Conservation (phyloP, 1,284 basidiomycete species). For the Somion occarium region DNA sequence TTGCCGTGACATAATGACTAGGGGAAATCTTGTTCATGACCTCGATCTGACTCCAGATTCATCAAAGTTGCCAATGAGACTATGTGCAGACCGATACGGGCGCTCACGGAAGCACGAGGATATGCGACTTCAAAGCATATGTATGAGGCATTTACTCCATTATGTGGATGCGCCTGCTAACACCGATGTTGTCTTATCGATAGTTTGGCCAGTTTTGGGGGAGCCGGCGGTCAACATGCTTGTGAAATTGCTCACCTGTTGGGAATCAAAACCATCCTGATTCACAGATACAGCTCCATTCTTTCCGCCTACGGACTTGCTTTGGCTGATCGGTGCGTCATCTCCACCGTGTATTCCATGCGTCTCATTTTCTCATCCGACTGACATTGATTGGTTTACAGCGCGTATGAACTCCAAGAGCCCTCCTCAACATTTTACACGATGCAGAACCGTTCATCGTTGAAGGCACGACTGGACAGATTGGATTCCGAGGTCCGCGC, state of each 20-base stretch:
- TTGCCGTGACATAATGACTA: conserved; percentile 11
- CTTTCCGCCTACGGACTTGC: conserved; percentile 89
- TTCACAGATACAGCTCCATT: conserved; percentile 84
- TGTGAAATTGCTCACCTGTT: conserved; percentile 82
- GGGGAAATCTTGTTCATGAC: too few species aligned
- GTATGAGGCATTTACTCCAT: conserved; percentile 31
- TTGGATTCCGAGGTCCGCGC: conserved; percentile 58
- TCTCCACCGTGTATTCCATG: neutral
- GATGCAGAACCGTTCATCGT: conserved; percentile 42
- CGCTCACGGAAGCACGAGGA: conserved; percentile 88
- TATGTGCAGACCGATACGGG: conserved; percentile 90
- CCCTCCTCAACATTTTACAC: conserved; percentile 78
- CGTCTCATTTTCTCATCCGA: neutral
- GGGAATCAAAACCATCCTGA: conserved; percentile 80
- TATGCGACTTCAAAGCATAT: conserved; percentile 83
- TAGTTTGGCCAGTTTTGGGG: conserved; percentile 85
- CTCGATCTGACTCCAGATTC: conserved; percentile 46
- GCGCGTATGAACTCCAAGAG: conserved; percentile 83
- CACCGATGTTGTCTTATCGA: conserved; percentile 1
- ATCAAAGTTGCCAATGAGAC: conserved; percentile 93
- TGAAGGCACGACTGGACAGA: conserved; percentile 63
- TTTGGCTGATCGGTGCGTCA: conserved; percentile 74
- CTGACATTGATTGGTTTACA: conserved; percentile 23
- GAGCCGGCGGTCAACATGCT: conserved; percentile 89
- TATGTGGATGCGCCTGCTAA: neutral